Base-by-base conservation (phyloP, 257 asterid genomes). In the Coffea canephora region DNA sequence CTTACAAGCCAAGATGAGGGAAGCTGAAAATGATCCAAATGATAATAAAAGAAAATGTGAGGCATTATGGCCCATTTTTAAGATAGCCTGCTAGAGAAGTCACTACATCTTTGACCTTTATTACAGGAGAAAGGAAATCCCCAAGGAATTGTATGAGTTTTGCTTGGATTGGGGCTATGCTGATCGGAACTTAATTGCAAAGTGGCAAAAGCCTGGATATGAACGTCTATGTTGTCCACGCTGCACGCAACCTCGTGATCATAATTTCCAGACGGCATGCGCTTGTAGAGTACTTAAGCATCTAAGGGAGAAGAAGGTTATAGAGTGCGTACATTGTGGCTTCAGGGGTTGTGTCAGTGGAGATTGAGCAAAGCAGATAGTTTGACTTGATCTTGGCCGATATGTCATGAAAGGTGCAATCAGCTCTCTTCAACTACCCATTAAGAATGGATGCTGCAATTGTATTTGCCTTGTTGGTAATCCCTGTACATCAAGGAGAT, bases 191-290 rank as follows among this genome's bases (percentile, higher is more conserved):
- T 85, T 94, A 83, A 94, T 94, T 71, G 95, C 97, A 3, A 94
- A 94, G 89, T 94, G 97, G 97, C 92, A 92, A 87, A 94, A 94
- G 98, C 98, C 98, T 74, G 97, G 98, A 57, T 94, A 94, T 57
- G 98, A 94, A 73, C 87, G 97, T 75, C 95, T 94, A 3, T 94
- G 98, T 83, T 94, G 98, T 89, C 83, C 92, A 87, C 87, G 95
- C 85, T 94, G 97, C 91, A 94, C 92, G 78, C 98, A 94, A 81
- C 92, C 98, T 1, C 91, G 98, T 41, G 98, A 94, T 83, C 98
- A 94, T 82, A 94, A 94, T 83, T 94, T 90, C 71, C 97, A 92
- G 73, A 91, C 96, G 1, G 92, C 97, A 2, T 94, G 98, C n/a
- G 94, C 92, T 39, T 94, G 97, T 78, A 91, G 98, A n/a, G 98